Percentiles rank a stretch among this genome's conserved stretches.
phyloP scores from a whole-genome alignment of 2,329 filamentous ascomycete genomes.

The Cladosporium sp. region DNA sequence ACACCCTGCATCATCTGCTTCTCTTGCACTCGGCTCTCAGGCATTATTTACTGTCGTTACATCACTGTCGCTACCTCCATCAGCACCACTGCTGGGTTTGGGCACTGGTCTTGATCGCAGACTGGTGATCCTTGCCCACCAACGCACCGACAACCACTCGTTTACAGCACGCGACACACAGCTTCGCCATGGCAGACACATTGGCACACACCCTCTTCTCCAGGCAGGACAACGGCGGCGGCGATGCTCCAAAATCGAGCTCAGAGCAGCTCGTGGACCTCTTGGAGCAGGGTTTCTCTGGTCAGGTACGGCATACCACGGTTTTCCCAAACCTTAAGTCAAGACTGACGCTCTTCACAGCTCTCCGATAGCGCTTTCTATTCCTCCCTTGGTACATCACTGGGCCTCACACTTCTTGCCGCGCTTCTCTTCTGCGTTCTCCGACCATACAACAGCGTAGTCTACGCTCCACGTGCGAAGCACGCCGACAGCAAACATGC shows the following conservation, averaged over 20 bases:
- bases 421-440: slow-evolving; percentile 80
- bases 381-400: slow-evolving; percentile 72
- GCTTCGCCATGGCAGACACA: background rate
- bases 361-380: slow-evolving; percentile 59
- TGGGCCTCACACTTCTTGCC: slow-evolving; percentile 67
- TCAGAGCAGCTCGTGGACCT: slow-evolving; percentile 34
- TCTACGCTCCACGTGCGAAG: slow-evolving; percentile 91
- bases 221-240: background rate
- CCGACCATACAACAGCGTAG: slow-evolving; percentile 81
- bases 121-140: background rate
- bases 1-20: background rate
- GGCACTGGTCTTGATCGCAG: background rate
- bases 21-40: too few relatives aligned
- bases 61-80: slow-evolving; percentile 4
- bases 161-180: background rate
- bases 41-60: too few relatives aligned
- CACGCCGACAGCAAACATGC: slow-evolving; percentile 86
- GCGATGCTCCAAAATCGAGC: background rate
- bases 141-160: too few relatives aligned
- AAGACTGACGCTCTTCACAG: slow-evolving; percentile 30
- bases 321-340: background rate
- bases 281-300: slow-evolving; percentile 36
- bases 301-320: slow-evolving; percentile 17
- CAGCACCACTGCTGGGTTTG: background rate
- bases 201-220: background rate